Evolutionary conservation across 495 filamentous ascomycete genomes (phyloP), one percentile per base, ranked within the genome.

Genomic region (Tuber brumale): DNA sequence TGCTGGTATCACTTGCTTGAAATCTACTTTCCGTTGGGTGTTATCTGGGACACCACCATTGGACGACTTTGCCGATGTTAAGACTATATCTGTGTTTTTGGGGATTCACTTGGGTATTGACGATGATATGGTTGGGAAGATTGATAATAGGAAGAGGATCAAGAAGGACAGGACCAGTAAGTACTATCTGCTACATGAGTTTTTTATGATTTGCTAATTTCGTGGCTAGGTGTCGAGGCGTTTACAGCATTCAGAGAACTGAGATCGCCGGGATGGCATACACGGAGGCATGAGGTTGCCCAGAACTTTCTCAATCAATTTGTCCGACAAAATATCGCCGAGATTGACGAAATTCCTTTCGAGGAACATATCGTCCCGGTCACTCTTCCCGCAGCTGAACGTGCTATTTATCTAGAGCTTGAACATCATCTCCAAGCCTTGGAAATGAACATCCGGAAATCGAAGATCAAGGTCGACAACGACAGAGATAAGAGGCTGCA

Each of bases 21-120:
- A 86, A 27, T 86, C 87, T 35, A 85, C 84, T 35, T 87, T 85
- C 16, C 86, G 85, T 42, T 93, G 91, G 90, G 84, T 90, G n/a
- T 83, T 93, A 10, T 91, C 90, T 8, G 91, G 89, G n/a, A 93
- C 91, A 12, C 91, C 91, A 8, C 83, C 84, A 0, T 76, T 91
- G 9, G 84, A 84, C 6, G 87, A 89, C 72, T 91, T 91, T 80
- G 84, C 85, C 4, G 88, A 91, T 76, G 84, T 92, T n/a, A 90
- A 90, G 73, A 84, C 82, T 9, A 89, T 92, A 69, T 88, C 90
- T 3, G 79, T 80, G 1, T 86, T 90, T 46, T 72, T 93, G 9
- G 86, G 87, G 0, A 81, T 89, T 48, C 85, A 89, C 74, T 84
- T 90, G 3, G 89, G 89, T 1, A 82, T 86, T 66, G 85, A 87